Percentiles rank a stretch among this genome's conserved stretches.
phyloP scores from a whole-genome alignment of 1,284 basidiomycete species.

The Boletus chippewaensis region DNA sequence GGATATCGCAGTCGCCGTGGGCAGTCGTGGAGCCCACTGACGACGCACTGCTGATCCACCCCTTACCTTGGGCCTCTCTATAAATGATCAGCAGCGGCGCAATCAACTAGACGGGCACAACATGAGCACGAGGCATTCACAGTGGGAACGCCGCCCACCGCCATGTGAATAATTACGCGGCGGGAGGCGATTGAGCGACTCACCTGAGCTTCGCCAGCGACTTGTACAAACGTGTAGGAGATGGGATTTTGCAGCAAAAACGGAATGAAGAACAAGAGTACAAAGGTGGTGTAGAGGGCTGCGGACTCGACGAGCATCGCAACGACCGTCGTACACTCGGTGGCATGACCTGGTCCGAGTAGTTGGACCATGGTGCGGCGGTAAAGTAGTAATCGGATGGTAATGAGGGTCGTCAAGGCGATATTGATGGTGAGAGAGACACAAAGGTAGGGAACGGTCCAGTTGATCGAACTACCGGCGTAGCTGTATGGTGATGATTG shows the following conservation, averaged over 20 bases:
- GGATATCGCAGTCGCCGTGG: slow-evolving; percentile 10
- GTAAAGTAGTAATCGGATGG: slow-evolving; percentile 21
- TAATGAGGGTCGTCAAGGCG: slow-evolving; percentile 19
- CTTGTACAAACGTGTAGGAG: slow-evolving; percentile 25
- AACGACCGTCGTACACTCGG: slow-evolving; percentile 24
- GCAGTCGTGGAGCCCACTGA: slow-evolving; percentile 3
- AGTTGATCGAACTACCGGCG: slow-evolving; percentile 16
- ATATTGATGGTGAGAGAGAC: slow-evolving; percentile 25
- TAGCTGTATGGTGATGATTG: slow-evolving; percentile 24
- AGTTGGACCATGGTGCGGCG: slow-evolving; percentile 11
- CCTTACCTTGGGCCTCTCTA: slow-evolving; percentile 26
- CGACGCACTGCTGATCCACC: slow-evolving; percentile 23
- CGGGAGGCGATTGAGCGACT: neutral
- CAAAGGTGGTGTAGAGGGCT: slow-evolving; percentile 22
- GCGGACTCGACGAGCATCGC: slow-evolving; percentile 28
- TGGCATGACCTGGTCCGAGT: slow-evolving; percentile 21
- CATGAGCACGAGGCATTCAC: slow-evolving; percentile 1
- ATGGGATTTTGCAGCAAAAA: slow-evolving; percentile 12
- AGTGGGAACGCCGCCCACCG: neutral
- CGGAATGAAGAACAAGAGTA: slow-evolving; percentile 26
- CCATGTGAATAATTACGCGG: neutral
- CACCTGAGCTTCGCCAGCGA: slow-evolving; percentile 27
- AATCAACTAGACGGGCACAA: slow-evolving; percentile 23
- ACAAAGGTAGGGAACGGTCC: slow-evolving; percentile 26
- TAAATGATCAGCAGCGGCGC: slow-evolving; percentile 28